phyloP scores from a whole-genome alignment of 2,329 filamentous ascomycete genomes.

The Fusarium falciforme region DNA sequence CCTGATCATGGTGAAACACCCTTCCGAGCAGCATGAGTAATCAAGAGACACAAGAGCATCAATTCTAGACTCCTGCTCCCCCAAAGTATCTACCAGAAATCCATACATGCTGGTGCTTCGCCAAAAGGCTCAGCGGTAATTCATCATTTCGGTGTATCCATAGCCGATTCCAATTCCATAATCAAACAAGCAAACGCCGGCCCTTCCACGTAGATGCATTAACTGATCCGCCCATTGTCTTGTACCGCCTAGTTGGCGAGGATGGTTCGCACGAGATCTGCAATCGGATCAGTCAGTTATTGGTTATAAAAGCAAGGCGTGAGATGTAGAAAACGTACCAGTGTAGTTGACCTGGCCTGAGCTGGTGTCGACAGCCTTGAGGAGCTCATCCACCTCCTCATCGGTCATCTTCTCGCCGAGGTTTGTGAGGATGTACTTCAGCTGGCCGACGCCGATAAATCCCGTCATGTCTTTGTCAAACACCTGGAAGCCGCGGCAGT shows the following conservation, averaged over 20 bases:
- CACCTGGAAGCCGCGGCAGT: constrained; percentile 98
- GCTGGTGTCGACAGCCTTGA: constrained; percentile 97
- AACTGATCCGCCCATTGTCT: constrained; percentile 35
- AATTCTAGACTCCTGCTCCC: constrained; percentile 37
- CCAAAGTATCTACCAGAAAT: constrained; percentile 44
- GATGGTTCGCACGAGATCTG: constrained; percentile 87
- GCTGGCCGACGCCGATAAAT: constrained; percentile 96
- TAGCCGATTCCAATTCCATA: constrained; percentile 41
- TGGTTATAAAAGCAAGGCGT: too few relatives aligned
- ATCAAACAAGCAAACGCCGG: constrained; percentile 48
- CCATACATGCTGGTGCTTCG: constrained; percentile 38
- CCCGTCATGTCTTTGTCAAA: constrained; percentile 99
- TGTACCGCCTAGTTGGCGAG: constrained; percentile 75
- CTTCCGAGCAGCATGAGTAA: not conserved
- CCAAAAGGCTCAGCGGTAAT: constrained; percentile 38
- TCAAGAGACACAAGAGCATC: constrained; percentile 34
- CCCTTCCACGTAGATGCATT: constrained; percentile 49
- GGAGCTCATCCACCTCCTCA: constrained; percentile 97
- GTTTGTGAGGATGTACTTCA: constrained; percentile 98
- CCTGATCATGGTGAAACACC: not conserved
- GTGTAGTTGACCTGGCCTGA: constrained; percentile 98
- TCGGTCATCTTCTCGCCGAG: constrained; percentile 99
- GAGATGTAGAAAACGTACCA: constrained; percentile 61
- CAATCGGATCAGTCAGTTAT: not conserved
- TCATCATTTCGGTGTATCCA: constrained; percentile 41